Evolutionary conservation across 1,284 basidiomycete species (phyloP).

Genomic region (Cryptococcus depauperatus): DNA sequence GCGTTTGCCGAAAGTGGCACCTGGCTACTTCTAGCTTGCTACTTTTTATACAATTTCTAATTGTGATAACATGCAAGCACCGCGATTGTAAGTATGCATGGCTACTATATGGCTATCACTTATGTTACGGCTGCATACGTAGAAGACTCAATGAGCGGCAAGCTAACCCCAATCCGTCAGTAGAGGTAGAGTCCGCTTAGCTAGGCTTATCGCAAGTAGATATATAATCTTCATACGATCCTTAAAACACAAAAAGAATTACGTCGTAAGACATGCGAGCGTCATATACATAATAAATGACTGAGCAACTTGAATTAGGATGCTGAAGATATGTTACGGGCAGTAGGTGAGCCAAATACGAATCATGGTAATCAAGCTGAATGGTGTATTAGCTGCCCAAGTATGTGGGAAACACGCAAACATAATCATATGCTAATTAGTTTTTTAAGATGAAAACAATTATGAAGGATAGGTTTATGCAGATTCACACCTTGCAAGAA

Average conservation of each 20-base stretch:
- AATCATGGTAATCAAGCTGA: too few species aligned
- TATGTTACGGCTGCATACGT: background rate
- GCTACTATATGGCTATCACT: background rate
- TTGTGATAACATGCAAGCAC: conserved; percentile 20
- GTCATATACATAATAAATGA: background rate
- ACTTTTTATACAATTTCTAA: background rate
- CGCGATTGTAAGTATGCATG: conserved; percentile 15
- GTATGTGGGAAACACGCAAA: conserved; percentile 4
- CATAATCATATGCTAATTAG: background rate
- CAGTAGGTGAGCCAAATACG: conserved; percentile 27
- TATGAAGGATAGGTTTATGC: conserved; percentile 40
- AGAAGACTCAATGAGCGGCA: conserved; percentile 40
- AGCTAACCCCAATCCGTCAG: conserved; percentile 39
- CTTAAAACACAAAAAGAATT: conserved; percentile 26
- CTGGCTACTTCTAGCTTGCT: background rate
- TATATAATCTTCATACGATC: conserved; percentile 41
- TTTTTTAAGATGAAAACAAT: conserved; percentile 39
- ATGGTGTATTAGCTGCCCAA: conserved; percentile 23
- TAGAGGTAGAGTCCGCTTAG: background rate
- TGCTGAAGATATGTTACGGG: conserved; percentile 41
- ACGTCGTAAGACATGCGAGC: conserved; percentile 19
- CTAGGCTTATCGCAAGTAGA: conserved; percentile 11
- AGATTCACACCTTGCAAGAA: conserved; percentile 41
- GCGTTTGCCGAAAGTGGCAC: conserved; percentile 16
- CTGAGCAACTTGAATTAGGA: conserved; percentile 15